A percentile compares a stretch with the other conserved stretches of the same genome.
phyloP scores from a whole-genome alignment of 208 protist genomes.

The Entamoeba invadens region DNA sequence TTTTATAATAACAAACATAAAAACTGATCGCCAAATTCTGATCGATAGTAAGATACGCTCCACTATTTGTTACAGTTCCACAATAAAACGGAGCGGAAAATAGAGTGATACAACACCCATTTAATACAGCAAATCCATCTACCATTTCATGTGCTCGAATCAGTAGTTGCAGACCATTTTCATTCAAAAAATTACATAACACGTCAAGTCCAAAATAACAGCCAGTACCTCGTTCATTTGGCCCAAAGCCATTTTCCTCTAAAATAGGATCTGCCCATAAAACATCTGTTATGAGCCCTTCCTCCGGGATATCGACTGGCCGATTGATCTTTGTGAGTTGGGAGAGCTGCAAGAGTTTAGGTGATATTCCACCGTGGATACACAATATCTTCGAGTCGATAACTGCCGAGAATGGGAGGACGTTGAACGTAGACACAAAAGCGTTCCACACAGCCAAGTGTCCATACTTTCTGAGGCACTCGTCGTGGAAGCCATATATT shows the following conservation, averaged over 20 bases:
- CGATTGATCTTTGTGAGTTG: slow-evolving; percentile 79
- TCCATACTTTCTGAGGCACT: slow-evolving; percentile 37
- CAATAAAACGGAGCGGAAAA: slow-evolving; percentile 99
- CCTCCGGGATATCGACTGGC: slow-evolving; percentile 92
- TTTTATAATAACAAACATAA: too few species aligned
- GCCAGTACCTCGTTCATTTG: slow-evolving; percentile 89
- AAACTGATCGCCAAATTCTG: neutral
- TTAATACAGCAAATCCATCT: slow-evolving; percentile 43
- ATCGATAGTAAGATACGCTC: slow-evolving; percentile 47
- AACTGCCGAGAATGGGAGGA: slow-evolving; percentile 77
- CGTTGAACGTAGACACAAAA: neutral
- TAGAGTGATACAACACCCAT: slow-evolving; percentile 95
- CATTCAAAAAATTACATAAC: slow-evolving; percentile 84
- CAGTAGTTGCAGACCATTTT: slow-evolving; percentile 94
- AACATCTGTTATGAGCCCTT: slow-evolving; percentile 89
- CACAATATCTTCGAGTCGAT: slow-evolving; percentile 98
- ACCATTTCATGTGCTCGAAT: slow-evolving; percentile 95
- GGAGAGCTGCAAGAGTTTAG: slow-evolving; percentile 76
- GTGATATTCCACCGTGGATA: slow-evolving; percentile 86
- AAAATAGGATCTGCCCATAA: slow-evolving; percentile 93
- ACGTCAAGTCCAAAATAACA: slow-evolving; percentile 90
- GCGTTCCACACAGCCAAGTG: neutral
- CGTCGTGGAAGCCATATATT: slow-evolving; percentile 19
- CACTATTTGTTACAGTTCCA: slow-evolving; percentile 95
- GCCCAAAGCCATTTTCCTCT: slow-evolving; percentile 73